Conservation (phyloP, 2,329 filamentous ascomycete species). For the Colletotrichum costaricense region DNA sequence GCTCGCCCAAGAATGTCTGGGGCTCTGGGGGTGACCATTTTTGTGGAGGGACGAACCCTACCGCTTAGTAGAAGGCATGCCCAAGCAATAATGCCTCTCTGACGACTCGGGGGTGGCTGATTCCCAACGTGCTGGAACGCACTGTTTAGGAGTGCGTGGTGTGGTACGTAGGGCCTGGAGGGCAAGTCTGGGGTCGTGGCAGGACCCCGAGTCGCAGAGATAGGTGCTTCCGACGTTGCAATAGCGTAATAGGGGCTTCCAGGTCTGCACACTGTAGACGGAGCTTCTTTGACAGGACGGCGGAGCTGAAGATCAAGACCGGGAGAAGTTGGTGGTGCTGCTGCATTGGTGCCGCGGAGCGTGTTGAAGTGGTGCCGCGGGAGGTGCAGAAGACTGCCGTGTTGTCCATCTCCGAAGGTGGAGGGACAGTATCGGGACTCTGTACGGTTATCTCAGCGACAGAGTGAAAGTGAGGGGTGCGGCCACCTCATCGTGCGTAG, state of each 20-base stretch:
- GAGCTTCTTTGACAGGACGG: slow-evolving; percentile 5
- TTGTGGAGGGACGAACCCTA: slow-evolving; percentile 1
- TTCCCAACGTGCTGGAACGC: not conserved
- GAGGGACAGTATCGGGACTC: not conserved
- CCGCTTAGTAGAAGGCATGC: not conserved
- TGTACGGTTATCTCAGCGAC: too few species aligned
- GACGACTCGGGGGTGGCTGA: slow-evolving; percentile 10
- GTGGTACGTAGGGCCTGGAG: not conserved
- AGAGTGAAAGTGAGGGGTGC: not conserved
- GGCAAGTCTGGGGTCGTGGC: not conserved
- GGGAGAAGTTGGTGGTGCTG: not conserved
- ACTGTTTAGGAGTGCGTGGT: slow-evolving; percentile 1
- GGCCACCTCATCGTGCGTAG: slow-evolving; percentile 28
- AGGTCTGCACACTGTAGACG: not conserved
- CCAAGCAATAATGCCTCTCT: not conserved
- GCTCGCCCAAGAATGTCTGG: not conserved
- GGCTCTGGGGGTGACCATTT: not conserved
- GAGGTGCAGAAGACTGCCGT: slow-evolving; percentile 1
- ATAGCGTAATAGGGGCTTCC: slow-evolving; percentile 6
- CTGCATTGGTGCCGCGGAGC: not conserved
- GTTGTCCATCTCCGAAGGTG: not conserved
- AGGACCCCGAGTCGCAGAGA: not conserved
- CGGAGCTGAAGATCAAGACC: not conserved
- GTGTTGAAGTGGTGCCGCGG: not conserved
- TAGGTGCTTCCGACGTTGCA: slow-evolving; percentile 4